Evolutionary conservation across 2,329 filamentous ascomycete genomes (phyloP).

Genomic region (Phoma sp.): DNA sequence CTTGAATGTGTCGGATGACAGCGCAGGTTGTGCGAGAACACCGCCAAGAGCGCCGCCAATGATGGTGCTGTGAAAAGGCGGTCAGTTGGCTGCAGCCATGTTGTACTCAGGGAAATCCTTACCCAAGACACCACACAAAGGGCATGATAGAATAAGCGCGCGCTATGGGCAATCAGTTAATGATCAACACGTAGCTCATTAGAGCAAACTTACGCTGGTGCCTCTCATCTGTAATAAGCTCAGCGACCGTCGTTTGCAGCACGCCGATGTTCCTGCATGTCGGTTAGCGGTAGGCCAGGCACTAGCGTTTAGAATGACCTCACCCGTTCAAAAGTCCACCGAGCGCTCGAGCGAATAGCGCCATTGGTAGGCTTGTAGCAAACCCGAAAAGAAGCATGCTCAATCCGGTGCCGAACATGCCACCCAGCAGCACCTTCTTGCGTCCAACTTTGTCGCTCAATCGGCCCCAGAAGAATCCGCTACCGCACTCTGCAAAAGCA

Average conservation of each 20-base stretch:
- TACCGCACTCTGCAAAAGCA: conserved; percentile 92
- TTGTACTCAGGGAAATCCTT: conserved; percentile 38
- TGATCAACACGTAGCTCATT: conserved; percentile 10
- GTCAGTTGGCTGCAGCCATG: conserved; percentile 26
- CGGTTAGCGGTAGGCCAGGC: conserved; percentile 37
- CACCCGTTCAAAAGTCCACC: conserved; percentile 93
- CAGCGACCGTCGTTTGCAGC: conserved; percentile 91
- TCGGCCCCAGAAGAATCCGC: conserved; percentile 89
- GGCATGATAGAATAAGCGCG: conserved; percentile 98
- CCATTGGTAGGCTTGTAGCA: conserved; percentile 78
- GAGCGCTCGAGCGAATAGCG: conserved; percentile 84
- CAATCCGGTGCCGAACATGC: conserved; percentile 87
- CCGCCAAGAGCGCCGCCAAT: conserved; percentile 91
- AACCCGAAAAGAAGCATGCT: conserved; percentile 96
- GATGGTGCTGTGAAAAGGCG: conserved; percentile 70
- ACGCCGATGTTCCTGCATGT: conserved; percentile 83
- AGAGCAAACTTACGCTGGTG: conserved; percentile 74
- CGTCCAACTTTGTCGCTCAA: conserved; percentile 90
- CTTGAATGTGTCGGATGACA: conserved; percentile 80
- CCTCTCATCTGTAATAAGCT: conserved; percentile 89
- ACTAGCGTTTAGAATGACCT: conserved; percentile 46
- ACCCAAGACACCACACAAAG: conserved; percentile 96
- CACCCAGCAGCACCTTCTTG: conserved; percentile 88
- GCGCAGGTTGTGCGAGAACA: conserved; percentile 83
- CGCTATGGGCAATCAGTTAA: conserved; percentile 58